phyloP scores from a whole-genome alignment of 495 filamentous ascomycete genomes.

The Penicillium simplicissimum region DNA sequence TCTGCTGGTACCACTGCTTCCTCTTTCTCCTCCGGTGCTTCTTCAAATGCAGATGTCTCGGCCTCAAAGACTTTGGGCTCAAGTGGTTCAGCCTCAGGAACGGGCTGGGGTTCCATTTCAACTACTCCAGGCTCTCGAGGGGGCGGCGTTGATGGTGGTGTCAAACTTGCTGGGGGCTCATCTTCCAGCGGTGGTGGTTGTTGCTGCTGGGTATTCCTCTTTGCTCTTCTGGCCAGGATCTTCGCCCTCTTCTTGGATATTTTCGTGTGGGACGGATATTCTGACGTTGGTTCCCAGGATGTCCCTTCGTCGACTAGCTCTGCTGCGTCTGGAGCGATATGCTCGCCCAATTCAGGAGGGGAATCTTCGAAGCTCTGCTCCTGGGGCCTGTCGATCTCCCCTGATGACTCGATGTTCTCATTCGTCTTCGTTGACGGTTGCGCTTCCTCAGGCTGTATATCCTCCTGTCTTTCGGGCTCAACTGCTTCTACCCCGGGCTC shows the following conservation, averaged over 20 bases:
- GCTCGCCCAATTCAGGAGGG: slow-evolving; percentile 4
- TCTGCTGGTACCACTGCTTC: slow-evolving; percentile 10
- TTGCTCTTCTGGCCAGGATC: slow-evolving; percentile 11
- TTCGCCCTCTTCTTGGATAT: slow-evolving; percentile 34
- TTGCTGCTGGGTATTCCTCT: neutral
- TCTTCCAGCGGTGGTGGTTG: slow-evolving; percentile 9
- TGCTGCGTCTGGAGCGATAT: slow-evolving; percentile 4
- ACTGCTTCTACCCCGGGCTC: neutral
- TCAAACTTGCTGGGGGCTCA: slow-evolving; percentile 32
- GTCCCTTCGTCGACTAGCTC: slow-evolving; percentile 12
- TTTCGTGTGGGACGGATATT: neutral
- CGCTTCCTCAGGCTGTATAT: neutral
- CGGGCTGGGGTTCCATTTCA: neutral
- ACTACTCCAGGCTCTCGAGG: slow-evolving; percentile 17
- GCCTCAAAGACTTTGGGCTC: neutral
- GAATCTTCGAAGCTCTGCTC: neutral
- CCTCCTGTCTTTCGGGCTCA: neutral
- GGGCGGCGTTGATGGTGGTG: slow-evolving; percentile 46
- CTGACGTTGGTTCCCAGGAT: slow-evolving; percentile 9
- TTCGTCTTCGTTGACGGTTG: neutral
- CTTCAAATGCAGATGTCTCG: neutral
- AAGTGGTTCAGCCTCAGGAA: neutral
- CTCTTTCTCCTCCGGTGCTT: neutral
- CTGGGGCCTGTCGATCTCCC: neutral
- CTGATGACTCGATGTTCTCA: neutral